Conservation (phyloP, 495 filamentous ascomycete genomes). For the Neurospora sp. region DNA sequence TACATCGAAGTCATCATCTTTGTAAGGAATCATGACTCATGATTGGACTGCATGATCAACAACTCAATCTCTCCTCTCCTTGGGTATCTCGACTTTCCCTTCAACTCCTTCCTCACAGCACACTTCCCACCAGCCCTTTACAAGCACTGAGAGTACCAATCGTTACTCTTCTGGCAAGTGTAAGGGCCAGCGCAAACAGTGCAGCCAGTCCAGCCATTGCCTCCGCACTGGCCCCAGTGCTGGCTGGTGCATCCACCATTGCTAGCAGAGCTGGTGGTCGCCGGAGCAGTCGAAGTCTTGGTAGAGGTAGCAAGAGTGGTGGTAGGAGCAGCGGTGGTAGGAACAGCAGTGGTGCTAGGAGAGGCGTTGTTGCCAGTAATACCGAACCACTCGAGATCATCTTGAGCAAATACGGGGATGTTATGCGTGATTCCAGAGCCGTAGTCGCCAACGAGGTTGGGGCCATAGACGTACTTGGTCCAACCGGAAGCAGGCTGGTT, state of each 20-base stretch:
- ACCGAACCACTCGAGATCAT: slow-evolving; percentile 28
- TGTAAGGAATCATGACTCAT: not conserved
- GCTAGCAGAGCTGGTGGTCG: slow-evolving; percentile 23
- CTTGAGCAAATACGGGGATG: slow-evolving; percentile 19
- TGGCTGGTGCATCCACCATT: slow-evolving; percentile 13
- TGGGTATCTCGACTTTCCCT: not conserved
- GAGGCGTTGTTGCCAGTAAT: slow-evolving; percentile 7
- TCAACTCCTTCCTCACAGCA: not conserved
- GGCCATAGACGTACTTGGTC: slow-evolving; percentile 39
- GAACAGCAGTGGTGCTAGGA: not conserved
- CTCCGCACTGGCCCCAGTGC: slow-evolving; percentile 36
- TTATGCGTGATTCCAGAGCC: slow-evolving; percentile 23
- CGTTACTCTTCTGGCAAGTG: slow-evolving; percentile 20
- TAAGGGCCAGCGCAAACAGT: slow-evolving; percentile 25
- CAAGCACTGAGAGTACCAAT: slow-evolving; percentile 27
- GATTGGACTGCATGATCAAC: not conserved
- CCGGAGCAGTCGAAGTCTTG: slow-evolving; percentile 9
- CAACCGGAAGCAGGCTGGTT: slow-evolving; percentile 23
- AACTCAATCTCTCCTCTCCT: not conserved
- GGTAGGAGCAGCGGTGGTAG: not conserved
- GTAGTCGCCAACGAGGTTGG: slow-evolving; percentile 30
- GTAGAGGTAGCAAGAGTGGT: not conserved
- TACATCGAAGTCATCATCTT: not conserved
- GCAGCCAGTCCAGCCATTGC: slow-evolving; percentile 31
- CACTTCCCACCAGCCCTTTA: not conserved